phyloP scores from a whole-genome alignment of 1,284 basidiomycete genomes.

The Cryptococcus hybrid region DNA sequence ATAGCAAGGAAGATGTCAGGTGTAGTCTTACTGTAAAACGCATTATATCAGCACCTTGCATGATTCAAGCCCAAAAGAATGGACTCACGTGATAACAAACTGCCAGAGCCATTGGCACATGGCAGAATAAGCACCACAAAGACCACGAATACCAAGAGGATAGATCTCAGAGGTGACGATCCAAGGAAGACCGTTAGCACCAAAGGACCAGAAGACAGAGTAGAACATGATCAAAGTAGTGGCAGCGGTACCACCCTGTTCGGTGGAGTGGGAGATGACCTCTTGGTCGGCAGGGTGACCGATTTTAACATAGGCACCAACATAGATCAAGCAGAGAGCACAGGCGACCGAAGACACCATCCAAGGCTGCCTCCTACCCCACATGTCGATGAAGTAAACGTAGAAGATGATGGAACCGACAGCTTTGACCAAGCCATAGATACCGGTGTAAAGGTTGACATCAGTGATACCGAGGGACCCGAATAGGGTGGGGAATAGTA shows the following conservation, averaged over 20 bases:
- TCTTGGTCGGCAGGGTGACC: conserved; percentile 13
- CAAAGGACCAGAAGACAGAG: conserved; percentile 16
- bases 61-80: neutral
- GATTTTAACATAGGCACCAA: conserved; percentile 31
- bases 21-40: conserved; percentile 6
- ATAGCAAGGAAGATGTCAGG: conserved; percentile 33
- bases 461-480: conserved; percentile 42
- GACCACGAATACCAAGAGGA: conserved; percentile 14
- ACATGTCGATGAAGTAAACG: conserved; percentile 37
- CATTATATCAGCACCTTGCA: neutral
- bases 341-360: conserved; percentile 23
- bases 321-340: conserved; percentile 25
- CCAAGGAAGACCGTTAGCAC: conserved; percentile 21
- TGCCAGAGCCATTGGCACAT: conserved; percentile 25
- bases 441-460: conserved; percentile 45
- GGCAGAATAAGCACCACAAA: conserved; percentile 19
- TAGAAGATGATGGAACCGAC: conserved; percentile 24
- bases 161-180: conserved; percentile 22
- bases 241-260: conserved; percentile 21
- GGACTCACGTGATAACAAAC: conserved; percentile 6
- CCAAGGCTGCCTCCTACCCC: conserved; percentile 34
- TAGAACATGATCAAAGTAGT: conserved; percentile 34
- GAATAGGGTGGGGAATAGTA: conserved; percentile 38
- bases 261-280: conserved; percentile 14
- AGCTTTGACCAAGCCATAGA: conserved; percentile 50